phyloP scores from a whole-genome alignment of 768 basidiomycete species.

The Ramaria rubella region DNA sequence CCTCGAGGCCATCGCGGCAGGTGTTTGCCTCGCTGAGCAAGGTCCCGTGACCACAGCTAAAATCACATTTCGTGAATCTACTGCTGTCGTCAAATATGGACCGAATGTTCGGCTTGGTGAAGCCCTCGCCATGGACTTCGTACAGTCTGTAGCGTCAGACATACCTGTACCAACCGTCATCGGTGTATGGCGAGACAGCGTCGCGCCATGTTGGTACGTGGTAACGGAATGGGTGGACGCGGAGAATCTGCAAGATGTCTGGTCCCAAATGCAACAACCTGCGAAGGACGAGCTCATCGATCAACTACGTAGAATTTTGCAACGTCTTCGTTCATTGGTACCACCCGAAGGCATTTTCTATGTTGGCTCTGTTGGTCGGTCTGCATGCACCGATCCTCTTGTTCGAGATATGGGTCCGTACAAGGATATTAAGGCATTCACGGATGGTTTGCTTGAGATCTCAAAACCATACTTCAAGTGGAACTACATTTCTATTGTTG shows the following conservation, averaged over 20 bases:
- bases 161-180: neutral
- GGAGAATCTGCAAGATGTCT: conserved; percentile 1
- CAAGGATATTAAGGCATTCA: conserved; percentile 3
- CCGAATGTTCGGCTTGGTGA: neutral
- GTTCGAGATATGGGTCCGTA: conserved; percentile 8
- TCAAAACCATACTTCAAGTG: neutral
- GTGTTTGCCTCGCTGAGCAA: neutral
- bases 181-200: neutral
- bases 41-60: neutral
- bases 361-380: neutral
- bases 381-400: neutral
- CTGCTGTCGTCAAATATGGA: neutral
- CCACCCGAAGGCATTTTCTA: neutral
- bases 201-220: neutral
- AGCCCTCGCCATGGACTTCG: neutral
- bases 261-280: conserved; percentile 1
- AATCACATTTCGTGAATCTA: neutral
- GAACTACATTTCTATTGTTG: neutral
- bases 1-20: neutral
- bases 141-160: neutral
- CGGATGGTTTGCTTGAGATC: conserved; percentile 4
- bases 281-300: neutral
- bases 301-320: conserved; percentile 1
- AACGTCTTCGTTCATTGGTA: conserved; percentile 7
- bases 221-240: conserved; percentile 10